Conservation (phyloP, 176 grass and related monocot genomes). For the Triticum dicoccoides region DNA sequence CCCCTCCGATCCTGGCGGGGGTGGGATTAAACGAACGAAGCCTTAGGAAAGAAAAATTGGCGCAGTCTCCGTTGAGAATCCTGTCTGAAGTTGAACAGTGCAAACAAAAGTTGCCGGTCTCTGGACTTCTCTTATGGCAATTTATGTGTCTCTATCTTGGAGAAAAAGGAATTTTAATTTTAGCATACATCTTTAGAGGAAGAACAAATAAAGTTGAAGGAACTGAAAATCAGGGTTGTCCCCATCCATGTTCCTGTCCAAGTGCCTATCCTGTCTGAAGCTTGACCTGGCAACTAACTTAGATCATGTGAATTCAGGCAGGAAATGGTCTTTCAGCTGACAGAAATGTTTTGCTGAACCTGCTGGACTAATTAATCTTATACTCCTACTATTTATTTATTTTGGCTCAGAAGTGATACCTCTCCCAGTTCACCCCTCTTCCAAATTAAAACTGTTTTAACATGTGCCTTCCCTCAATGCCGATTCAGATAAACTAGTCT, state of each 20-base stretch:
- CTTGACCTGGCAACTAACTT: neutral
- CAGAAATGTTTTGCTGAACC: too few relatives aligned
- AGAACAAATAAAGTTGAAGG: neutral
- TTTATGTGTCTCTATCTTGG: neutral
- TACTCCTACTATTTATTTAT: too few relatives aligned
- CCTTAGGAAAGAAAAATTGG: neutral
- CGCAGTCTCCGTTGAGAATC: neutral
- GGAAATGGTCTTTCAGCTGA: neutral
- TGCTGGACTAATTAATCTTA: too few relatives aligned
- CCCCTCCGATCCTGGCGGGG: too few relatives aligned
- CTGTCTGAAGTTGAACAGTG: neutral
- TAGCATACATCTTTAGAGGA: neutral
- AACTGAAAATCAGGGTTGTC: neutral
- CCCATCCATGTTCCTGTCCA: neutral
- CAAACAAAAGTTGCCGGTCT: too few relatives aligned
- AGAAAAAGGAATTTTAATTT: neutral
- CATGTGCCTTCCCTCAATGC: too few relatives aligned
- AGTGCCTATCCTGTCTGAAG: neutral
- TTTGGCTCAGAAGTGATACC: too few relatives aligned
- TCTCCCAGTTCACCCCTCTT: too few relatives aligned
- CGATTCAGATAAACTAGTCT: too few relatives aligned
- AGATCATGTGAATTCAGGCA: neutral
- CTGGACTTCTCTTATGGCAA: neutral
- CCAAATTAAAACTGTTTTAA: too few relatives aligned
- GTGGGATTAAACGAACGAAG: too few relatives aligned